Evolutionary conservation across 768 basidiomycete genomes (phyloP).

Genomic region (Xerocomus potaroensis): DNA sequence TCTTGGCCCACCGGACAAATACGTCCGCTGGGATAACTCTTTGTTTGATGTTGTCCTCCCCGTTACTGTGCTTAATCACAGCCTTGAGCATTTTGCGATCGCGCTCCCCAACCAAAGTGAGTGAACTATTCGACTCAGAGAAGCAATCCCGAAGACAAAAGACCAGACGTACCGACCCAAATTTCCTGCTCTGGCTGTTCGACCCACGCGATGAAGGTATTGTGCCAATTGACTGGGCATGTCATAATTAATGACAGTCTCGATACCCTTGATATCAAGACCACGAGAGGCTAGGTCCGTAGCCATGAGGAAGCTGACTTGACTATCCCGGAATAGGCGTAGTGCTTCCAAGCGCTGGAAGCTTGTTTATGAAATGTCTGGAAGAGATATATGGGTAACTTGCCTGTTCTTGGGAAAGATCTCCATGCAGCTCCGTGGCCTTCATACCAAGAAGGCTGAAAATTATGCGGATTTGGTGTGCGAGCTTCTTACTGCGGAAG

Average conservation of each 20-base stretch:
- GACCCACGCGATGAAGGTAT: conserved; percentile 95
- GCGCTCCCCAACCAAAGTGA: conserved; percentile 92
- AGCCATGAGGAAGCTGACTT: conserved; percentile 90
- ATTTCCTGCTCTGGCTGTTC: conserved; percentile 92
- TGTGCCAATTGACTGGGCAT: conserved; percentile 93
- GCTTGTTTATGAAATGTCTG: conserved; percentile 2
- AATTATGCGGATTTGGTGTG: conserved; percentile 94
- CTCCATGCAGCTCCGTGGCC: conserved; percentile 91
- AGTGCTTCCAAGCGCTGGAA: conserved; percentile 79
- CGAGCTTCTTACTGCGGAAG: conserved; percentile 93
- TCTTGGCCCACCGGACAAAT: conserved; percentile 64
- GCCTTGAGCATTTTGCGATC: conserved; percentile 96
- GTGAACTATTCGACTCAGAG: conserved; percentile 52
- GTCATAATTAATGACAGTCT: conserved; percentile 98
- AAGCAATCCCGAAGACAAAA: neutral
- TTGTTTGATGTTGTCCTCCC: conserved; percentile 80
- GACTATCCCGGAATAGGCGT: conserved; percentile 80
- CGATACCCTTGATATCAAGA: conserved; percentile 95
- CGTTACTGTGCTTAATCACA: conserved; percentile 82
- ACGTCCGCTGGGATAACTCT: conserved; percentile 79
- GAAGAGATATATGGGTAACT: conserved; percentile 11
- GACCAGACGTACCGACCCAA: conserved; percentile 70
- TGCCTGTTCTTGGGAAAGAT: conserved; percentile 94
- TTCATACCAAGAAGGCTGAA: conserved; percentile 88
- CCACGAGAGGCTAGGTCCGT: conserved; percentile 95